Evolutionary conservation across 1,139 yeast genomes (phyloP).

Genomic region (Debaryomyces sp.): DNA sequence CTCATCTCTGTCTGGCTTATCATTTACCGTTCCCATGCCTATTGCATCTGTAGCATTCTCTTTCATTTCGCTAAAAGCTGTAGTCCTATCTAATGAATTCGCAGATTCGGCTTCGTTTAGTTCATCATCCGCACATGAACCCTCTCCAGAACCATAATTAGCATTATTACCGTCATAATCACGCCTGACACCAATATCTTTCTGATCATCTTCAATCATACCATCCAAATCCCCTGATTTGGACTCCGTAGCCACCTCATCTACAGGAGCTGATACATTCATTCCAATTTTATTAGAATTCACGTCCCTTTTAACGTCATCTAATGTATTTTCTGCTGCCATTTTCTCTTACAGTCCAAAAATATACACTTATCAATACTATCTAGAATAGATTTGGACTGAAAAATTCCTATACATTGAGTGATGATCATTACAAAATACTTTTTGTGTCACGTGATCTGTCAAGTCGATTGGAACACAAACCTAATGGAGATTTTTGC

Average conservation of each 20-base stretch:
- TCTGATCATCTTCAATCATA: too few relatives aligned
- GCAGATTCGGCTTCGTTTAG: neutral
- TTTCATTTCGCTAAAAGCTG: neutral
- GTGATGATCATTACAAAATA: constrained; percentile 1
- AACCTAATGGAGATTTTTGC: neutral
- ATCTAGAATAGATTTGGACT: neutral
- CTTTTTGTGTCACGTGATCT: neutral
- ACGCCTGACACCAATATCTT: constrained; percentile 29
- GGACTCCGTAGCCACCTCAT: neutral
- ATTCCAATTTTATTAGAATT: neutral
- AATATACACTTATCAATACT: neutral
- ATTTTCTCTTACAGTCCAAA: neutral
- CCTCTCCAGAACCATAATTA: constrained; percentile 19
- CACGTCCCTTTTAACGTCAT: neutral
- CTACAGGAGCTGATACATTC: neutral
- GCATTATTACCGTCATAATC: constrained; percentile 21
- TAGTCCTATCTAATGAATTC: neutral
- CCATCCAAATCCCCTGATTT: neutral
- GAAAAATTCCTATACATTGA: neutral
- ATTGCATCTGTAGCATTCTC: constrained; percentile 14
- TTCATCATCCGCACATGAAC: neutral
- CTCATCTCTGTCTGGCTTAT: neutral
- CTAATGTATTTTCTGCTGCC: neutral
- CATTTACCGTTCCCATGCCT: neutral
- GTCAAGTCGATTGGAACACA: neutral